These are phyloP conservation scores for Apiotrichum mycotoxinovorans DNA, from an alignment of 1,284 basidiomycete species.

Conservation along the genomic window DNA sequence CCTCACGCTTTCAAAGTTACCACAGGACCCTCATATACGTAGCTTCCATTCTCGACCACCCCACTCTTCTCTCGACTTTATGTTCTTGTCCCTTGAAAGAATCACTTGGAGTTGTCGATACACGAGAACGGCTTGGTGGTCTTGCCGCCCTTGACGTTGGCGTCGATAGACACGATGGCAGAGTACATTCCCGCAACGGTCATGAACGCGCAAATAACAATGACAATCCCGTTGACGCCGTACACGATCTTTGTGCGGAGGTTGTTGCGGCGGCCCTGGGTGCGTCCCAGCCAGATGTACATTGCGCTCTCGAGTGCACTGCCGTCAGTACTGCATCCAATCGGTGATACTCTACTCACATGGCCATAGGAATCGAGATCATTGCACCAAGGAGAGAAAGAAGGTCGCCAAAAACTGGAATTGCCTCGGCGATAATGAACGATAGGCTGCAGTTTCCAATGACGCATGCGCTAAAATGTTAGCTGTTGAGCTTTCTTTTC, in stretches of 20 bases:
- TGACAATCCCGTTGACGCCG: slow-evolving; percentile 9
- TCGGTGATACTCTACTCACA: slow-evolving; percentile 1
- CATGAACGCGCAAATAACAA: slow-evolving; percentile 6
- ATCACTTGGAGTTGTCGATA: slow-evolving; percentile 15
- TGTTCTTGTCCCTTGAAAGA: too few relatives aligned
- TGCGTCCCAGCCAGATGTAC: slow-evolving; percentile 19
- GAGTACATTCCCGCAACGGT: slow-evolving; percentile 30
- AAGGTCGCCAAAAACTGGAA: slow-evolving; percentile 16
- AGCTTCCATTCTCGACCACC: too few relatives aligned
- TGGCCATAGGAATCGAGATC: slow-evolving; percentile 5
- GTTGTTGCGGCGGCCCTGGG: slow-evolving; percentile 6
- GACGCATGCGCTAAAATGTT: slow-evolving; percentile 31
- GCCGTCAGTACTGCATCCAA: neutral
- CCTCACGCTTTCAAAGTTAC: too few relatives aligned
- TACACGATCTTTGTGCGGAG: slow-evolving; percentile 6
- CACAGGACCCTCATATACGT: too few relatives aligned
- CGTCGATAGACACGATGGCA: slow-evolving; percentile 18
- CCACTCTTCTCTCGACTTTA: too few relatives aligned
- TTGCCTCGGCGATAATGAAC: slow-evolving; percentile 21
- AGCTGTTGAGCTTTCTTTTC: neutral
- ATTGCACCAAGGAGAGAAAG: slow-evolving; percentile 11
- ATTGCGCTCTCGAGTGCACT: slow-evolving; percentile 7
- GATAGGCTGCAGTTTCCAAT: slow-evolving; percentile 10
- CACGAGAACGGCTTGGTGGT: slow-evolving; percentile 17
- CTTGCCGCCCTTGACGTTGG: slow-evolving; percentile 9